Evolutionary conservation across 2,329 filamentous ascomycete genomes (phyloP).

Genomic region (Fusarium ambrosium): DNA sequence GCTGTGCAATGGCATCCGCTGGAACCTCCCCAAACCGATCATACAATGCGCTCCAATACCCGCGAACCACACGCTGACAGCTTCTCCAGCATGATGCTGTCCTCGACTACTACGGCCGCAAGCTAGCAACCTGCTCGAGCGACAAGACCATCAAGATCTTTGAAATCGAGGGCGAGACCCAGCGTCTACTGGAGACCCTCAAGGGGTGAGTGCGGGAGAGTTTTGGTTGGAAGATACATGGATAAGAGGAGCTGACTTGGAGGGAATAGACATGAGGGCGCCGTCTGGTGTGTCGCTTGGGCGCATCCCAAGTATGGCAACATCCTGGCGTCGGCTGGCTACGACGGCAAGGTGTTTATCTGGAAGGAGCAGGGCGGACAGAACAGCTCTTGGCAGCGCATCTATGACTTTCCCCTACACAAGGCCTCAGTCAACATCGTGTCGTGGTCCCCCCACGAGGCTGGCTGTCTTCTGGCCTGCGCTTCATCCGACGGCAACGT

Average conservation of each 20-base stretch:
- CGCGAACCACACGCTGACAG: slow-evolving; percentile 39
- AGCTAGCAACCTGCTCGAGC: slow-evolving; percentile 96
- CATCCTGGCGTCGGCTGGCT: slow-evolving; percentile 94
- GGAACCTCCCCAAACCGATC: slow-evolving; percentile 6
- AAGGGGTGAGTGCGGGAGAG: slow-evolving; percentile 77
- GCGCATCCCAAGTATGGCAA: slow-evolving; percentile 98
- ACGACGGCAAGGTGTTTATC: slow-evolving; percentile 98
- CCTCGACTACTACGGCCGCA: slow-evolving; percentile 97
- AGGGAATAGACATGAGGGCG: slow-evolving; percentile 84
- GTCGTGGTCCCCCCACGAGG: slow-evolving; percentile 97
- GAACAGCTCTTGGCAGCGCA: slow-evolving; percentile 80
- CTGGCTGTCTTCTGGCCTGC: slow-evolving; percentile 93
- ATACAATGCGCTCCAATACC: slow-evolving; percentile 3
- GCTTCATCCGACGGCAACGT: slow-evolving; percentile 95
- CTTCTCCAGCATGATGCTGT: slow-evolving; percentile 88
- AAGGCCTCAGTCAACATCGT: slow-evolving; percentile 97
- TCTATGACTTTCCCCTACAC: slow-evolving; percentile 94
- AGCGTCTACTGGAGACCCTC: slow-evolving; percentile 90
- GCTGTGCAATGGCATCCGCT: slow-evolving; percentile 8
- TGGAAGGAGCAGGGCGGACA: slow-evolving; percentile 85
- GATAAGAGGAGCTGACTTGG: slow-evolving; percentile 29
- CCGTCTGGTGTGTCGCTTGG: slow-evolving; percentile 98
- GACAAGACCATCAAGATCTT: slow-evolving; percentile 99
- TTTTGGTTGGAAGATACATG: background rate
- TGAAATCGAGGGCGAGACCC: slow-evolving; percentile 93